Evolutionary conservation across 148 eudicot genomes (phyloP).

Genomic region (Persicaria tinctoria): DNA sequence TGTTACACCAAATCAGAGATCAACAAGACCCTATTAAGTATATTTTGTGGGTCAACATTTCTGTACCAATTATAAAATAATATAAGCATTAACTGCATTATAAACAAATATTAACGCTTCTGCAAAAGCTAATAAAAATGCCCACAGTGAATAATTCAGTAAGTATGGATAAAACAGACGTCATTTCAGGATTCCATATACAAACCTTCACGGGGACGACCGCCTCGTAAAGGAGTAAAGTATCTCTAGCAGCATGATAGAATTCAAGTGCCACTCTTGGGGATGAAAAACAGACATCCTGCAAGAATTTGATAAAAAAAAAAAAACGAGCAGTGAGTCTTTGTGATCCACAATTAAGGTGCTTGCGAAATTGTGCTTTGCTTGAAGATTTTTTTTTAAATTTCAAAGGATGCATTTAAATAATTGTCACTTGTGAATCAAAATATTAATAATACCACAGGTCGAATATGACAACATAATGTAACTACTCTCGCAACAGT

Average conservation of each 20-base stretch:
- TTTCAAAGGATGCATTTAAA: not conserved
- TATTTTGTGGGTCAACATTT: not conserved
- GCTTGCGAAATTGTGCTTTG: not conserved
- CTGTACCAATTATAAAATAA: not conserved
- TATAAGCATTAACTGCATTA: not conserved
- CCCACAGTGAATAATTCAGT: not conserved
- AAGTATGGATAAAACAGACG: not conserved
- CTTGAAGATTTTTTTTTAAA: not conserved
- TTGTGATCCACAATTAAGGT: not conserved
- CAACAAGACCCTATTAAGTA: not conserved
- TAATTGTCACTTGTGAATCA: not conserved
- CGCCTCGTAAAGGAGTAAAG: slow-evolving; percentile 80
- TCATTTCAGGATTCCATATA: slow-evolving; percentile 6
- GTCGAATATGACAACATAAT: not conserved
- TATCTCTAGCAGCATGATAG: slow-evolving; percentile 89
- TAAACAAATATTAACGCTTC: not conserved
- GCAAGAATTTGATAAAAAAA: slow-evolving; percentile 20
- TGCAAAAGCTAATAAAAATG: not conserved
- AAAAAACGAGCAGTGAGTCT: not conserved
- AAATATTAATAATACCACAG: not conserved
- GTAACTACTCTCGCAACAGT: not conserved
- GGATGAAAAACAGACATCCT: slow-evolving; percentile 94
- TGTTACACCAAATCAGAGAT: not conserved
- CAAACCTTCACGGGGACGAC: slow-evolving; percentile 84
- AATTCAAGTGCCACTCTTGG: slow-evolving; percentile 80